A percentile compares a stretch with the other conserved stretches of the same genome.
Evolutionary conservation across 352 stramenopile species (phyloP).

Genomic region (Pseudoperonospora humuli): DNA sequence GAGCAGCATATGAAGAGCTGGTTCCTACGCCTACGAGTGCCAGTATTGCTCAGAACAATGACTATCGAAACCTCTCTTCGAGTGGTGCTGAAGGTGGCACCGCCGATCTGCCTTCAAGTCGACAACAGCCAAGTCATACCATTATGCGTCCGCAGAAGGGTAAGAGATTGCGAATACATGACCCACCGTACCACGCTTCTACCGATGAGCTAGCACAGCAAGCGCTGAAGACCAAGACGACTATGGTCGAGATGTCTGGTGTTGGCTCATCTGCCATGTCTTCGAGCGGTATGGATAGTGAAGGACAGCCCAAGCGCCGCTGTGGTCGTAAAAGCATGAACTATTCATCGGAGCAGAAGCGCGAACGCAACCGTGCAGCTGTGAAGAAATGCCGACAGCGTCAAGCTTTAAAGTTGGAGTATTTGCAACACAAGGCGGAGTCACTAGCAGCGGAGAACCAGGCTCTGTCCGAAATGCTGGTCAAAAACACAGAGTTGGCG

Average conservation of each 20-base stretch:
- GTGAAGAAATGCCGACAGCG: constrained; percentile 81
- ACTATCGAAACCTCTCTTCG: constrained; percentile 4
- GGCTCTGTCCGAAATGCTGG: constrained; percentile 62
- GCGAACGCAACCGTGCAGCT: constrained; percentile 73
- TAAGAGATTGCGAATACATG: constrained; percentile 8
- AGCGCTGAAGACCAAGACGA: constrained; percentile 7
- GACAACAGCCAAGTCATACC: constrained; percentile 1
- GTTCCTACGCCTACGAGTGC: constrained; percentile 2
- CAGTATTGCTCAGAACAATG: not conserved
- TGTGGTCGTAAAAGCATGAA: constrained; percentile 84
- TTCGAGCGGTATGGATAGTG: constrained; percentile 5
- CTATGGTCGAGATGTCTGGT: constrained; percentile 1
- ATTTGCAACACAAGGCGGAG: constrained; percentile 66
- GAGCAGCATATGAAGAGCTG: constrained; percentile 21
- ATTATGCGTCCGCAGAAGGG: constrained; percentile 6
- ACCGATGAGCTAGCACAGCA: constrained; percentile 1
- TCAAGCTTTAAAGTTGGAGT: constrained; percentile 76
- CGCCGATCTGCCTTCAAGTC: constrained; percentile 1
- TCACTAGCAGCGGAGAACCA: constrained; percentile 60
- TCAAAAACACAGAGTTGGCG: constrained; percentile 58
- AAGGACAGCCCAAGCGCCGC: constrained; percentile 42
- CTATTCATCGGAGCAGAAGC: constrained; percentile 78
- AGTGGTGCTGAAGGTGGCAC: not conserved
- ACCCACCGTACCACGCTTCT: constrained; percentile 3
- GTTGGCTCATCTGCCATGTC: not conserved